These are phyloP conservation scores for Pilaira anomala DNA, from an alignment of 192 early-diverging fungal species.

Conservation along the genomic window DNA sequence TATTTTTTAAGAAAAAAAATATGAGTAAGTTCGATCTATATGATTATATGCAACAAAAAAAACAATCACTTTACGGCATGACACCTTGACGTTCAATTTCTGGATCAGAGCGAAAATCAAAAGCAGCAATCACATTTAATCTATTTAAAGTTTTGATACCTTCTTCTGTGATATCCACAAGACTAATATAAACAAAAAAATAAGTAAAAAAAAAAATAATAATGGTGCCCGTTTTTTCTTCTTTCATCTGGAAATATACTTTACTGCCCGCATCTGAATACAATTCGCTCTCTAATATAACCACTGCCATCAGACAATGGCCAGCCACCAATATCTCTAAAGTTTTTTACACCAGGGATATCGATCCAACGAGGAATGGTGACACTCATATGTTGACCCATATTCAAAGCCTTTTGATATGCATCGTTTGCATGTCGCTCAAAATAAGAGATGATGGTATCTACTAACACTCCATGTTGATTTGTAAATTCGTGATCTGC, in stretches of 20 bases:
- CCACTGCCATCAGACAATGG: conserved; percentile 43
- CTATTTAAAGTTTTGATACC: conserved; percentile 43
- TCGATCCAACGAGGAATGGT: conserved; percentile 41
- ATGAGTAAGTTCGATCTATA: neutral
- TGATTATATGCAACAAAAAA: neutral
- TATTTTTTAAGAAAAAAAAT: neutral
- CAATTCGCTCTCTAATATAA: conserved; percentile 46
- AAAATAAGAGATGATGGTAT: conserved; percentile 40
- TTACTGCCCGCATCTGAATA: conserved; percentile 54
- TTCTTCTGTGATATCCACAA: conserved; percentile 41
- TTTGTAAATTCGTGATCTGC: conserved; percentile 47
- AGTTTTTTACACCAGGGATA: conserved; percentile 55
- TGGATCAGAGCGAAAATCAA: conserved; percentile 53
- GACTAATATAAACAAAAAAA: conserved; percentile 20
- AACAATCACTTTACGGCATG: conserved; percentile 36
- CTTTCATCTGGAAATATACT: conserved; percentile 4
- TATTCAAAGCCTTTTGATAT: conserved; percentile 12
- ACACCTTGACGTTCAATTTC: conserved; percentile 46
- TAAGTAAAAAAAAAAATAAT: too few species aligned
- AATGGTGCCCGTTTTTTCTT: conserved; percentile 24
- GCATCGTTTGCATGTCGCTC: conserved; percentile 23
- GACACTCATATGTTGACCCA: conserved; percentile 25
- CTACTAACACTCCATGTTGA: conserved; percentile 34
- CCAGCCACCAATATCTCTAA: conserved; percentile 56
- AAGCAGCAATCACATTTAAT: conserved; percentile 47